Evolutionary conservation across 1,284 basidiomycete species (phyloP), one percentile per base, ranked within the genome.

Genomic region (Papiliotrema terrestris): DNA sequence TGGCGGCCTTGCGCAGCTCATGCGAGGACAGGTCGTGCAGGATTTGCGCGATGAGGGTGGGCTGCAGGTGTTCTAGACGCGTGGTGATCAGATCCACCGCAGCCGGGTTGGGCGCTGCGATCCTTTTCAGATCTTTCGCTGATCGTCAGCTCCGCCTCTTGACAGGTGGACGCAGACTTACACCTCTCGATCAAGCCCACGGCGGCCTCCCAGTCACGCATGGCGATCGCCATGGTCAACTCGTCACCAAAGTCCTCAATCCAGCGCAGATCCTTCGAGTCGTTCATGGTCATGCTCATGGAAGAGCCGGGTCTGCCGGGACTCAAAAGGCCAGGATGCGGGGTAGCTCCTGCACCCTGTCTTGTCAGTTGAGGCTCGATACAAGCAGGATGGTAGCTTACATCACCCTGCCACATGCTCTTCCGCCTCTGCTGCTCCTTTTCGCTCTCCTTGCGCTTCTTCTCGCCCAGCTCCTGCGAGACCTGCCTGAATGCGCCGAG

Each of bases 171-270:
- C 14, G 23, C 25, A n/a, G 23, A 41, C 62, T 64, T 47, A 86
- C 91, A 91, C 75, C 89, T 84, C 67, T 95, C 90, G 9, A 97
- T 85, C 2, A 96, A 80, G 13, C 79, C 78, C 13, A 90, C 88
- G 0, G 93, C 92, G 65, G 87, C 84, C 32, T 89, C 86, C 89
- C 92, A 98, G 63, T 91, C 85, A 48, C 90, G 83, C 48, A 93
- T 79, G 1, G 94, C 90, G 59, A 98, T 94, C 2, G 90, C 84
- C 15, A 98, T 93, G 0, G 90, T 89, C 9, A 98, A 78, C 46
- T 95, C 86, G 71, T 98, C 96, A 2, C 87, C 85, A 78, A 91
- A 93, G 59, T 96, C 91, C 52, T 87, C 86, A 20, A 91, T 84
- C 85, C 89, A 97, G 17, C 87, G 83, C 4, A 85, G 78, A 73